phyloP scores from a whole-genome alignment of 1,284 basidiomycete species.

The Trichosporon coremiiforme region DNA sequence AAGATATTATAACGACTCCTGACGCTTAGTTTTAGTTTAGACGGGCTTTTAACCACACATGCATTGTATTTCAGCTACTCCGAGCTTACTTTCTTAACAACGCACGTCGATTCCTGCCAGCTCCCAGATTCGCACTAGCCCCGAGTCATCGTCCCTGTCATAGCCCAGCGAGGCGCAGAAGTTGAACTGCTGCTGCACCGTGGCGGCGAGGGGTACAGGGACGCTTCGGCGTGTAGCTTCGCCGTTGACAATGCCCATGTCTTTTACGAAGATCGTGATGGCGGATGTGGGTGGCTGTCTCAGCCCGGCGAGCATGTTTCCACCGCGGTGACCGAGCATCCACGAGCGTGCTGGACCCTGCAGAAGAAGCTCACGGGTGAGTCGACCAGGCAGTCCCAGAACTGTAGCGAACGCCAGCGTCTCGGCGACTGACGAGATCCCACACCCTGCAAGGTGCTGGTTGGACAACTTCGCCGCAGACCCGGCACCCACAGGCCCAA shows the following conservation, averaged over 20 bases:
- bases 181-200: conserved; percentile 30
- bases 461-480: conserved; percentile 34
- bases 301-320: conserved; percentile 33
- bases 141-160: conserved; percentile 35
- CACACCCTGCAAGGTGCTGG: conserved; percentile 31
- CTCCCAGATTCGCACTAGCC: conserved; percentile 24
- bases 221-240: conserved; percentile 24
- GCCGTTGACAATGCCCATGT: conserved; percentile 31
- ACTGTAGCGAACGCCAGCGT: conserved; percentile 36
- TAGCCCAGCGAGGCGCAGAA: conserved; percentile 27
- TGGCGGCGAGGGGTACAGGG: conserved; percentile 24
- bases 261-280: conserved; percentile 31
- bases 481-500: conserved; percentile 33
- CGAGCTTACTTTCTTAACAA: background rate
- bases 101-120: background rate
- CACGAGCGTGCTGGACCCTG: conserved; percentile 26
- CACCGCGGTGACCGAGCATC: conserved; percentile 33
- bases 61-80: background rate
- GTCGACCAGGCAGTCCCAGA: conserved; percentile 34
- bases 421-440: conserved; percentile 40
- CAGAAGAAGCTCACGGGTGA: conserved; percentile 25
- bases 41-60: background rate
- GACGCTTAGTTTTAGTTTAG: background rate
- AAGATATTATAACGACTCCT: background rate
- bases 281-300: conserved; percentile 28